Evolutionary conservation across 176 grass and related monocot species (phyloP), one percentile per base, ranked within the genome.

Genomic region (Elaeis guineensis): DNA sequence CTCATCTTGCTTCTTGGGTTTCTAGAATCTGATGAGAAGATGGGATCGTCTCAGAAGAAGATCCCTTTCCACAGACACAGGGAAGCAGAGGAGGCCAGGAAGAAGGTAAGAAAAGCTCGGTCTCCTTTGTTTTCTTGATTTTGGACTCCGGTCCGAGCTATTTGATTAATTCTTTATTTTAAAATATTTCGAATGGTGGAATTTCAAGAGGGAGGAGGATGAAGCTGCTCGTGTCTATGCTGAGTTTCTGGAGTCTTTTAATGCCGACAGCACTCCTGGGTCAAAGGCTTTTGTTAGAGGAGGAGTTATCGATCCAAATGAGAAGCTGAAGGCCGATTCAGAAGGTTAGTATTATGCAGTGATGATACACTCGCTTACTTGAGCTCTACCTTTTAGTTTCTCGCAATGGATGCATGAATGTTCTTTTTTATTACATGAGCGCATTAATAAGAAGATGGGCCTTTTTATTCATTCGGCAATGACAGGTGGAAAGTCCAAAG

Each of bases 401-500:
- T 73, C 70, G 65, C 78, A 55, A 71, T 82, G 77, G 81, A 85
- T 91, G 72, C 61, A 76, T 87, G 75, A 67, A 80, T 85, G 11
- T 82, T 67, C 70, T 82, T 89, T 53, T 85, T 84, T 78, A 85
- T 44, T 81, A 44, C 35, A 44, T 44, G 86, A 67, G 72, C 74
- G 69, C 85, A 85, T 92, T 85, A 90, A 85, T 91, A 83, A 85
- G 92, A 79, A 82, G 75, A 69, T 65, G 79, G 71, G 67, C 87
- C 79, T 86, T 86, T 84, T 90, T 65, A 90, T 82, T 82, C 87
- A 60, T 90, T 90, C 72, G 69, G 75, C 73, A 89, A 92, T 92
- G 84, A 61, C 87, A 98, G 93, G 93, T 98, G 87, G 86, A 97
- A 90, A 97, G 52, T 97, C 92, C 84, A 91, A 91, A 91, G 93